Evolutionary conservation across 2,329 filamentous ascomycete genomes (phyloP).

Genomic region (Aspergillus thermomutatus): DNA sequence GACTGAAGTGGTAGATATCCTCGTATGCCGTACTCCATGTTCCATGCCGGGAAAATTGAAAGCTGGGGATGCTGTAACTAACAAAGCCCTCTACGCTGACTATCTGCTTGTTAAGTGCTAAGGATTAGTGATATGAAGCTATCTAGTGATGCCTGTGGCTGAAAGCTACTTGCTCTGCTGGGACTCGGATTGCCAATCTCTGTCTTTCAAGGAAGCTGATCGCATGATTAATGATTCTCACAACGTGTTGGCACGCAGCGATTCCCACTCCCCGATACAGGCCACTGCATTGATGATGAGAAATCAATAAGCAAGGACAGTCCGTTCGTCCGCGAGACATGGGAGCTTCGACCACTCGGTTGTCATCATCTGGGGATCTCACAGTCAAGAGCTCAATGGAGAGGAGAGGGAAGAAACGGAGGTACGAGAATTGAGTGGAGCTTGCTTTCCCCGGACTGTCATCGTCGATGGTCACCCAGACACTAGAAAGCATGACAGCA

Average conservation of each 20-base stretch:
- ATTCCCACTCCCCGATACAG: too few relatives aligned
- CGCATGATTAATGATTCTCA: neutral
- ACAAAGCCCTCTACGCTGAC: neutral
- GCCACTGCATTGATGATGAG: too few relatives aligned
- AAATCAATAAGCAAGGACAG: too few relatives aligned
- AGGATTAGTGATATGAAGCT: neutral
- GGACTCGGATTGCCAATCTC: too few relatives aligned
- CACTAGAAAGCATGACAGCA: neutral
- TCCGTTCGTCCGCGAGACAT: too few relatives aligned
- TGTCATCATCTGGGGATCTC: too few relatives aligned
- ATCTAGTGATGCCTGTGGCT: neutral
- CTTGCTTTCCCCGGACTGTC: neutral
- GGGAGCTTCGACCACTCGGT: too few relatives aligned
- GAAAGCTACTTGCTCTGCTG: too few relatives aligned
- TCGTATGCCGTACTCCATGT: neutral
- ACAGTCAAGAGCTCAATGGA: too few relatives aligned
- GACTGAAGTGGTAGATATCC: too few relatives aligned
- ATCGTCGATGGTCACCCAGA: neutral
- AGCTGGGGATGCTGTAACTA: neutral
- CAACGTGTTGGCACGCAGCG: too few relatives aligned
- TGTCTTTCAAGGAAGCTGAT: neutral
- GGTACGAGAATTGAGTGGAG: neutral
- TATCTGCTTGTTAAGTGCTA: neutral
- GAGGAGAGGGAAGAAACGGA: neutral
- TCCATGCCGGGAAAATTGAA: neutral